A percentile compares a stretch with the other conserved stretches of the same genome.
These are phyloP conservation scores for Ceratobasidium theobromae DNA, from an alignment of 1,284 basidiomycete genomes.

Conservation along the genomic window DNA sequence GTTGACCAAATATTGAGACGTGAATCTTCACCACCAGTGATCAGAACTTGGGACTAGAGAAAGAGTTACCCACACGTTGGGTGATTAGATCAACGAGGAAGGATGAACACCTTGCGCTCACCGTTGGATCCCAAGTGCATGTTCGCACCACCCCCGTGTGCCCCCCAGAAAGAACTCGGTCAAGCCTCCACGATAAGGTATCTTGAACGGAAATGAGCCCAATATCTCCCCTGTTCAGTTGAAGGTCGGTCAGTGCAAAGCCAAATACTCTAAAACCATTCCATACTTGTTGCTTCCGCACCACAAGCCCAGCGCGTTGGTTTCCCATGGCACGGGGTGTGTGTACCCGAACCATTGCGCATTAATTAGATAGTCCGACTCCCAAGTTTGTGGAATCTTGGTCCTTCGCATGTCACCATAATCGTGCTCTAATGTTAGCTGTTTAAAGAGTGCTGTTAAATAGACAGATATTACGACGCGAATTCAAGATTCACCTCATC, in stretches of 20 bases:
- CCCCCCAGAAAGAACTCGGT: slow-evolving; percentile 53
- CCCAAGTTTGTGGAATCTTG: slow-evolving; percentile 52
- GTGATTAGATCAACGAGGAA: slow-evolving; percentile 22
- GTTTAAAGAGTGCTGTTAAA: not conserved
- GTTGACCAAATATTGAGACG: slow-evolving; percentile 55
- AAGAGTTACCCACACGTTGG: slow-evolving; percentile 29
- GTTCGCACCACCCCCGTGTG: slow-evolving; percentile 61
- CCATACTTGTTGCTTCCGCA: slow-evolving; percentile 62
- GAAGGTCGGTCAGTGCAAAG: slow-evolving; percentile 22
- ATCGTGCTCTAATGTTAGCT: slow-evolving; percentile 56
- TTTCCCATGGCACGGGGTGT: slow-evolving; percentile 31
- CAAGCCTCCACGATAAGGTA: slow-evolving; percentile 51
- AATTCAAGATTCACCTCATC: slow-evolving; percentile 52
- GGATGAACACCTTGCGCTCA: slow-evolving; percentile 37
- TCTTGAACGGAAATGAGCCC: slow-evolving; percentile 50
- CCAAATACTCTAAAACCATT: not conserved
- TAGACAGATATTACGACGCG: slow-evolving; percentile 1
- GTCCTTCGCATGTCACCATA: slow-evolving; percentile 56
- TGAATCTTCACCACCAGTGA: slow-evolving; percentile 66
- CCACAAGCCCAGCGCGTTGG: slow-evolving; percentile 49
- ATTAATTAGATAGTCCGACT: slow-evolving; percentile 63
- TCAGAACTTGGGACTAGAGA: slow-evolving; percentile 49
- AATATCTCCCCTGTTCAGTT: slow-evolving; percentile 54
- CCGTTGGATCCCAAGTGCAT: slow-evolving; percentile 58
- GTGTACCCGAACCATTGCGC: slow-evolving; percentile 34